Conservation (phyloP, 2,329 filamentous ascomycete species). For the Pseudocercospora cruenta region DNA sequence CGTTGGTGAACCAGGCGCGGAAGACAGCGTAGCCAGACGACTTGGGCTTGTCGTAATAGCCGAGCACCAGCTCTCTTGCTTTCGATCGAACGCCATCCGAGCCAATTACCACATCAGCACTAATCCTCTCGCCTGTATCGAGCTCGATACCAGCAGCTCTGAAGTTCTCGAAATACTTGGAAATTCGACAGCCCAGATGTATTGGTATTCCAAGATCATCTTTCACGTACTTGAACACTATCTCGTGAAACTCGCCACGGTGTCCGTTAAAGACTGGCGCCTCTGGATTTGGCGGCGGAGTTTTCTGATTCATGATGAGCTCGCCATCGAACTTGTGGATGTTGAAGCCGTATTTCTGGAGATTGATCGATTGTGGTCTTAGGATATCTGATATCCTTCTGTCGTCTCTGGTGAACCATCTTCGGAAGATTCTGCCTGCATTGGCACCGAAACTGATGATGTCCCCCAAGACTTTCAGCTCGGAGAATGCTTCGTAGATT, state of each 20-base stretch:
- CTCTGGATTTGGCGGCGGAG: background rate
- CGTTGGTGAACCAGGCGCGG: slow-evolving; percentile 3
- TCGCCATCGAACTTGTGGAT: slow-evolving; percentile 6
- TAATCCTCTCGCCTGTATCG: slow-evolving; percentile 22
- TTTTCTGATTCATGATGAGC: background rate
- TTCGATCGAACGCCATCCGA: slow-evolving; percentile 48
- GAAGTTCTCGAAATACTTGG: background rate
- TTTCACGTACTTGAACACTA: slow-evolving; percentile 6
- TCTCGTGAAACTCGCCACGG: slow-evolving; percentile 1
- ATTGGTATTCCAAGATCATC: slow-evolving; percentile 8
- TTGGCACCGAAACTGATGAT: slow-evolving; percentile 1
- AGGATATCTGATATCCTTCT: background rate
- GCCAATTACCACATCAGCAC: slow-evolving; percentile 42
- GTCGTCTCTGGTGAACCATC: slow-evolving; percentile 1
- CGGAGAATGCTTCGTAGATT: slow-evolving; percentile 10
- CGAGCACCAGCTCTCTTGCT: slow-evolving; percentile 42
- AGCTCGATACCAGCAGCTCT: slow-evolving; percentile 1
- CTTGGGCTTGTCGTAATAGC: slow-evolving; percentile 19
- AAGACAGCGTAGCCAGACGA: slow-evolving; percentile 41
- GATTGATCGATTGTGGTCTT: background rate
- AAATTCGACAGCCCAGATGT: slow-evolving; percentile 2
- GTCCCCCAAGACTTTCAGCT: slow-evolving; percentile 11
- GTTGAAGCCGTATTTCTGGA: slow-evolving; percentile 8
- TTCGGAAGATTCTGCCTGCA: slow-evolving; percentile 2
- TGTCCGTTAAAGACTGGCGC: slow-evolving; percentile 5